Evolutionary conservation across 176 grass and related monocot genomes (phyloP), one percentile per base, ranked within the genome.

Genomic region (Poa annua): DNA sequence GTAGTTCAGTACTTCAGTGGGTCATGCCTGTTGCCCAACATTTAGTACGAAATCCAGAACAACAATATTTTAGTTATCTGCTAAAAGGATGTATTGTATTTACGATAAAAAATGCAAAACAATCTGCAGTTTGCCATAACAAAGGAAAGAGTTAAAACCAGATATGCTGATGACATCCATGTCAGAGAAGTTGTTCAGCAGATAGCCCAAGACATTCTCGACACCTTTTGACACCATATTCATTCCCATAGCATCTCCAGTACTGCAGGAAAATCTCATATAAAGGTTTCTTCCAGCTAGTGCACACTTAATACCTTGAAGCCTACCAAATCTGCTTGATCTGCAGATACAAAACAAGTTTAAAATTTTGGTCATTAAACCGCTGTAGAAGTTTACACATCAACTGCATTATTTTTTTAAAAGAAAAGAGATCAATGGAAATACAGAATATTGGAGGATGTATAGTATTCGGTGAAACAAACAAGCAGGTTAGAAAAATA

Each of bases 211-310:
- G 24, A 92, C 91, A 88, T 94, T 84, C 35, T 97, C 87, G 7
- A 97, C 91, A 82, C 94, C 94, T 84, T 94, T 92, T 29, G 94
- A 97, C 26, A 94, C 91, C 87, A 97, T 97, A 76, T 94, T 94
- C 94, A 97, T 94, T 65, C 91, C 94, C 91, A 97, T 97, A 48
- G 94, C 91, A 88, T 97, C 91, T 79, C 94, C 94, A 16, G 91
- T 97, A 60, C 89, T 94, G 79, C 87, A 90, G 54, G 65, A 81
- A 75, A 89, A 94, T 73, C 89, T 91, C 80, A 94, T 88, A 52
- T 91, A 97, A 32, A 97, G 72, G 85, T 97, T 97, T 85, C 91
- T 97, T 70, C 94, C 94, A 72, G 89, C 91, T 39, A 97, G 66
- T 38, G 91, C 81, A 79, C 91, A 97, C 22, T 38, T 72, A 77